These are phyloP conservation scores for Camellia japonica DNA, from an alignment of 148 eudicot species.

Conservation along the genomic window DNA sequence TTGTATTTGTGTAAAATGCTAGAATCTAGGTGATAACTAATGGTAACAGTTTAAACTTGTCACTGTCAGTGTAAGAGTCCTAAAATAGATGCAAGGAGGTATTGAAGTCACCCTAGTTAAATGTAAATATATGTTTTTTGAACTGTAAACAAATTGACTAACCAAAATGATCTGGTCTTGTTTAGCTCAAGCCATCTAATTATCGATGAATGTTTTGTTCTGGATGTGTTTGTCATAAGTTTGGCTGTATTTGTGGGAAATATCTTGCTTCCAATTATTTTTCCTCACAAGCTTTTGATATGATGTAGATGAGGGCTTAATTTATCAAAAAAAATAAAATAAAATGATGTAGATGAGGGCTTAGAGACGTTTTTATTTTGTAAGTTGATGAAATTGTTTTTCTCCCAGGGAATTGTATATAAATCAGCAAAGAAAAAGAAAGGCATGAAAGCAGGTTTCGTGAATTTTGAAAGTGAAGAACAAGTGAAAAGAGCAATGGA, in stretches of 20 bases:
- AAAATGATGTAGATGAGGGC: neutral
- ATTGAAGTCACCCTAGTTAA: too few species aligned
- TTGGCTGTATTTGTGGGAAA: neutral
- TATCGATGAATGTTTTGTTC: neutral
- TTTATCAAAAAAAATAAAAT: too few species aligned
- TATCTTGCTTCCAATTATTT: neutral
- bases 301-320: neutral
- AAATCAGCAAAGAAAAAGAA: slow-evolving; percentile 85
- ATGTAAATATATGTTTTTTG: too few species aligned
- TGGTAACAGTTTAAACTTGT: too few species aligned
- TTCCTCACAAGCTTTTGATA: neutral
- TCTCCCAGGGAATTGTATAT: slow-evolving; percentile 55
- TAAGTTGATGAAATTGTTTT: slow-evolving; percentile 9
- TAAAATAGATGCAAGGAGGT: neutral
- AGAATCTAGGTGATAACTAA: neutral
- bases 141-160: too few species aligned
- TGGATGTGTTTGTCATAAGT: neutral
- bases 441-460: slow-evolving; percentile 80
- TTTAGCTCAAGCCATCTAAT: neutral
- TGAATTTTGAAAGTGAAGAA: slow-evolving; percentile 62
- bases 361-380: neutral
- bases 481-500: slow-evolving; percentile 58
- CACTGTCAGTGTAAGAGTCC: too few species aligned
- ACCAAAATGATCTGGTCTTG: too few species aligned
- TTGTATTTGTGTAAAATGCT: neutral